A percentile compares a stretch with the other conserved stretches of the same genome.
These are phyloP conservation scores for Paramecium pentaurelia DNA, from an alignment of 73 alveolate species.

Conservation along the genomic window DNA sequence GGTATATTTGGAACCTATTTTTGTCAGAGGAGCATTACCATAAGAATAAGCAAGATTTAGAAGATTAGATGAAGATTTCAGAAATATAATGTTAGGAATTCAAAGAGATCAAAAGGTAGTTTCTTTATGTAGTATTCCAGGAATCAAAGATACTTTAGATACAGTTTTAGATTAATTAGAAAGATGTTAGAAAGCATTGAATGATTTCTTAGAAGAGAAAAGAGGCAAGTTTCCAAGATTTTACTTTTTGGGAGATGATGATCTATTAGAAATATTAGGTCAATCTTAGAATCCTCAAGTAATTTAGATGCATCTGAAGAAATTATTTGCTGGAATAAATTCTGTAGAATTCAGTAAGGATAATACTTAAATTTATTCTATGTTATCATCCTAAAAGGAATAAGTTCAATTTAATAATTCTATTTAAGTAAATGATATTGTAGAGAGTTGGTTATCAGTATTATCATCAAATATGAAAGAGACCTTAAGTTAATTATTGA, in stretches of 20 bases:
- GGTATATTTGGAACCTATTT: slow-evolving; percentile 99
- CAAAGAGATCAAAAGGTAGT: slow-evolving; percentile 91
- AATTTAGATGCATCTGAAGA: slow-evolving; percentile 98
- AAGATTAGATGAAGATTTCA: slow-evolving; percentile 97
- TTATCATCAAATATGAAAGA: slow-evolving; percentile 95
- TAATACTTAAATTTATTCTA: slow-evolving; percentile 88
- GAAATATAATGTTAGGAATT: slow-evolving; percentile 91
- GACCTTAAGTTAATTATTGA: slow-evolving; percentile 81
- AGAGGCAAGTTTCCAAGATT: slow-evolving; percentile 98
- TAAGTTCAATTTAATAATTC: slow-evolving; percentile 73
- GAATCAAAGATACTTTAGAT: slow-evolving; percentile 95
- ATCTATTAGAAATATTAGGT: slow-evolving; percentile 98
- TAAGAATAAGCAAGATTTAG: slow-evolving; percentile 98
- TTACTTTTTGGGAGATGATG: slow-evolving; percentile 99
- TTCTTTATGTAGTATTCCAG: slow-evolving; percentile 86
- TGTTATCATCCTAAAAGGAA: slow-evolving; percentile 95
- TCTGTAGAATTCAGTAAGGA: slow-evolving; percentile 93
- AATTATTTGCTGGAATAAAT: slow-evolving; percentile 97
- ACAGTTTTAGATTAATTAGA: slow-evolving; percentile 96
- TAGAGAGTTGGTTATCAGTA: slow-evolving; percentile 98
- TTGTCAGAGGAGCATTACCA: slow-evolving; percentile 99
- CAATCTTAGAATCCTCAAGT: slow-evolving; percentile 97
- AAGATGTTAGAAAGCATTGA: slow-evolving; percentile 99
- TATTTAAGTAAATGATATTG: slow-evolving; percentile 92
- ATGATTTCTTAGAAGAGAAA: slow-evolving; percentile 98